Conservation (phyloP, 495 filamentous ascomycete genomes). For the Penicillium turbatum region DNA sequence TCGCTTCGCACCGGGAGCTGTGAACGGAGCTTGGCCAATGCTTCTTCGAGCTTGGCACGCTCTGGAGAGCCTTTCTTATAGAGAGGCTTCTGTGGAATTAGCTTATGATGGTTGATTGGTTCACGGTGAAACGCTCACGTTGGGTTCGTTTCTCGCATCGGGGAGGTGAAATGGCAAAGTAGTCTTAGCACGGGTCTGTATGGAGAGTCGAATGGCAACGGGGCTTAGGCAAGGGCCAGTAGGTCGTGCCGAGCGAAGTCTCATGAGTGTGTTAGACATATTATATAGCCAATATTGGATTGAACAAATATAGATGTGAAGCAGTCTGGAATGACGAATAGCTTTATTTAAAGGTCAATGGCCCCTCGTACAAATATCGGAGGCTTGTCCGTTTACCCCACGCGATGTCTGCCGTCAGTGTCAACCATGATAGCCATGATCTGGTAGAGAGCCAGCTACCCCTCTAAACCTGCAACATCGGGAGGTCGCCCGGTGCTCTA, state of each 20-base stretch:
- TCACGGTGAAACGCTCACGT: constrained; percentile 22
- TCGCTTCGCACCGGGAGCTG: constrained; percentile 41
- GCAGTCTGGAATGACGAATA: not conserved
- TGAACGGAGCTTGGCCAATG: constrained; percentile 53
- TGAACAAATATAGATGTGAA: constrained; percentile 2
- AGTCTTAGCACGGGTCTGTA: constrained; percentile 27
- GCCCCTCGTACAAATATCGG: constrained; percentile 2
- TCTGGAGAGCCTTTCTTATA: constrained; percentile 72
- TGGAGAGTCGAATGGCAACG: constrained; percentile 3
- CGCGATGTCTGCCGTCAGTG: not conserved
- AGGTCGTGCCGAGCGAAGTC: constrained; percentile 16
- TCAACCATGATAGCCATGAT: not conserved
- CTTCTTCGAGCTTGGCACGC: constrained; percentile 58
- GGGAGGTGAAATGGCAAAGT: constrained; percentile 36
- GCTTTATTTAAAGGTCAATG: not conserved
- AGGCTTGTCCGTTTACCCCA: constrained; percentile 8
- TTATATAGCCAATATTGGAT: not conserved
- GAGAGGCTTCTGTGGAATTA: constrained; percentile 49
- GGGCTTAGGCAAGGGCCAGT: constrained; percentile 14
- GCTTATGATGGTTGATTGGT: not conserved
- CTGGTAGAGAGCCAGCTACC: not conserved
- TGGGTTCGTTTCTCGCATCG: constrained; percentile 35
- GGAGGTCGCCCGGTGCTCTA: not conserved
- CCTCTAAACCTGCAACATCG: not conserved
- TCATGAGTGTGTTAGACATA: constrained; percentile 23